Evolutionary conservation across 768 basidiomycete species (phyloP).

Genomic region (Calvatia gigantea): DNA sequence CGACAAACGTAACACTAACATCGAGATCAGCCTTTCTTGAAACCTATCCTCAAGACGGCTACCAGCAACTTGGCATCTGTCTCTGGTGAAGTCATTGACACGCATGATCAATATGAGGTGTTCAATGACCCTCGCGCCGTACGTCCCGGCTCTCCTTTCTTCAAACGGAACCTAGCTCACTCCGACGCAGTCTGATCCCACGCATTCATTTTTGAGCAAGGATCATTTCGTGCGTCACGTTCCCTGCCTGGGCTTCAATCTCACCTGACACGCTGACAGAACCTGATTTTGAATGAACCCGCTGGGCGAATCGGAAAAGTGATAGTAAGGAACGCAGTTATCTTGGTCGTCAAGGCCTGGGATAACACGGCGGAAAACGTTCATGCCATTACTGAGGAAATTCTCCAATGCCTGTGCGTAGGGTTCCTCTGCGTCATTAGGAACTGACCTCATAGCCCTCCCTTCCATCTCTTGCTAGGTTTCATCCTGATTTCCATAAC

Average conservation of each 20-base stretch:
- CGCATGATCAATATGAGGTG: slow-evolving; percentile 80
- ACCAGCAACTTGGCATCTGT: slow-evolving; percentile 58
- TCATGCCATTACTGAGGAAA: slow-evolving; percentile 53
- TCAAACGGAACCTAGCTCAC: slow-evolving; percentile 3
- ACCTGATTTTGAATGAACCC: slow-evolving; percentile 78
- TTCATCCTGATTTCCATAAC: slow-evolving; percentile 83
- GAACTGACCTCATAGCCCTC: neutral
- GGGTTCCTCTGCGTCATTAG: neutral
- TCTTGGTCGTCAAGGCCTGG: slow-evolving; percentile 75
- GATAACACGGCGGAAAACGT: slow-evolving; percentile 65
- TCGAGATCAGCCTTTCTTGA: slow-evolving; percentile 65
- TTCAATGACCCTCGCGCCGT: slow-evolving; percentile 83
- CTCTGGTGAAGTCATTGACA: slow-evolving; percentile 76
- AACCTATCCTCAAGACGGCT: slow-evolving; percentile 71
- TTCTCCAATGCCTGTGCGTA: slow-evolving; percentile 63
- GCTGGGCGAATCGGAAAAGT: slow-evolving; percentile 72
- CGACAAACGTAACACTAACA: neutral
- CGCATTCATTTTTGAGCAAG: slow-evolving; percentile 86
- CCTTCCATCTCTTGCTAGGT: slow-evolving; percentile 39
- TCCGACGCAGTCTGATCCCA: slow-evolving; percentile 67
- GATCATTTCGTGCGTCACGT: slow-evolving; percentile 71
- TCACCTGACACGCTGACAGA: slow-evolving; percentile 35
- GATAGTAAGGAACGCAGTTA: slow-evolving; percentile 69
- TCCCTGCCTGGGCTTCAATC: neutral
- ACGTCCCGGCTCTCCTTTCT: slow-evolving; percentile 27